A percentile compares a stretch with the other conserved stretches of the same genome.
phyloP scores from a whole-genome alignment of 495 filamentous ascomycete species.

The Tuber brumale region DNA sequence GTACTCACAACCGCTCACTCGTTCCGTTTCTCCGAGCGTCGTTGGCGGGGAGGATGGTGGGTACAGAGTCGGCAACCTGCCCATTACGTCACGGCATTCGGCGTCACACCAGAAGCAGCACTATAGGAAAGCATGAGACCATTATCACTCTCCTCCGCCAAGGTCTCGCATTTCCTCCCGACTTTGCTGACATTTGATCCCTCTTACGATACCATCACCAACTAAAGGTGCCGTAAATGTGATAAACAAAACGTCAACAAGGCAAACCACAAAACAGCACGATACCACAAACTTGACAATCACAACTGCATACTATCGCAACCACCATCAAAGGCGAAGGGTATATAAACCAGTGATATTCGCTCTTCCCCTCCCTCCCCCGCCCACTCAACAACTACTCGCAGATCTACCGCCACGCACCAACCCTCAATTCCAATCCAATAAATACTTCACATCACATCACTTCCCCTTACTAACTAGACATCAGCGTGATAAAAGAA shows the following conservation, averaged over 20 bases:
- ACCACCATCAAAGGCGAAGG: not conserved
- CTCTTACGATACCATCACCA: not conserved
- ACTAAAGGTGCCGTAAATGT: not conserved
- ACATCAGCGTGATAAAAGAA: not conserved
- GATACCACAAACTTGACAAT: not conserved
- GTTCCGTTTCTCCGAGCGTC: not conserved
- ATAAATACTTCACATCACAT: not conserved
- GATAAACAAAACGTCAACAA: not conserved
- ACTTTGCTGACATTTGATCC: not conserved
- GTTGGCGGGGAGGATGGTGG: not conserved
- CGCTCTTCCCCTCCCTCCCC: not conserved
- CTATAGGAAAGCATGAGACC: not conserved
- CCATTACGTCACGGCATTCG: not conserved
- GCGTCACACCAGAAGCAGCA: not conserved
- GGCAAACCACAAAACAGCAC: not conserved
- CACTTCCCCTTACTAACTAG: not conserved
- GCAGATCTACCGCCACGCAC: not conserved
- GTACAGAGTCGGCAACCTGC: not conserved
- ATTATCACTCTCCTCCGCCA: not conserved
- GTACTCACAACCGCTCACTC: not conserved
- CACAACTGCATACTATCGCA: not conserved
- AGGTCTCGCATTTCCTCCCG: not conserved
- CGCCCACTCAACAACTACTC: not conserved
- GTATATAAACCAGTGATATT: not conserved
- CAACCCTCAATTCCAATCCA: not conserved